Conservation (phyloP, 1,139 yeast species). For the Yarrowia galli region DNA sequence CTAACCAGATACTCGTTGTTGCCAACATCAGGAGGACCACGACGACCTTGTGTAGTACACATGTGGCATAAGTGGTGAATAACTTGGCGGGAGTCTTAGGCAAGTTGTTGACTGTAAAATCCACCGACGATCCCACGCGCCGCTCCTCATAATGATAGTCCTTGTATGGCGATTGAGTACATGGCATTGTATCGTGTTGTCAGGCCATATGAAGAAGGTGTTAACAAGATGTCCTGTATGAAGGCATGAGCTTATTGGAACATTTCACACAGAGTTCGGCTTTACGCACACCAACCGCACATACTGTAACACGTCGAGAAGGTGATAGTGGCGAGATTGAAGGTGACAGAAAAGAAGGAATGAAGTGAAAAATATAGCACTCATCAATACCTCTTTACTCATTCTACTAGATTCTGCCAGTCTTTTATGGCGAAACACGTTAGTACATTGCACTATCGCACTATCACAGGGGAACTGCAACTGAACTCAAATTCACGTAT, state of each 20-base stretch:
- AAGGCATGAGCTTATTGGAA: slow-evolving; percentile 1
- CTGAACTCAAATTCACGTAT: slow-evolving; percentile 24
- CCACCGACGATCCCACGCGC: slow-evolving; percentile 32
- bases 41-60: background rate
- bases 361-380: no score
- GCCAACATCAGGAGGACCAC: slow-evolving; percentile 6
- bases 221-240: background rate
- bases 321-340: background rate
- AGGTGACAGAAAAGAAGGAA: no score
- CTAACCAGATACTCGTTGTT: slow-evolving; percentile 10
- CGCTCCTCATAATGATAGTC: slow-evolving; percentile 22
- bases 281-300: background rate
- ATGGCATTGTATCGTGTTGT: slow-evolving; percentile 36
- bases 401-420: no score
- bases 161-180: slow-evolving; percentile 37
- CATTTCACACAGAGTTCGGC: slow-evolving; percentile 11
- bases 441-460: background rate
- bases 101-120: slow-evolving; percentile 14
- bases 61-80: slow-evolving; percentile 1
- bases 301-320: background rate
- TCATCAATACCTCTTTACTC: no score
- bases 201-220: slow-evolving; percentile 2
- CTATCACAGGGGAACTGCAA: background rate
- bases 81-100: slow-evolving; percentile 22
- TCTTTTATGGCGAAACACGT: no score